These are phyloP conservation scores for Xanthoparmelia taractica DNA, from an alignment of 495 filamentous ascomycete genomes.

Conservation along the genomic window DNA sequence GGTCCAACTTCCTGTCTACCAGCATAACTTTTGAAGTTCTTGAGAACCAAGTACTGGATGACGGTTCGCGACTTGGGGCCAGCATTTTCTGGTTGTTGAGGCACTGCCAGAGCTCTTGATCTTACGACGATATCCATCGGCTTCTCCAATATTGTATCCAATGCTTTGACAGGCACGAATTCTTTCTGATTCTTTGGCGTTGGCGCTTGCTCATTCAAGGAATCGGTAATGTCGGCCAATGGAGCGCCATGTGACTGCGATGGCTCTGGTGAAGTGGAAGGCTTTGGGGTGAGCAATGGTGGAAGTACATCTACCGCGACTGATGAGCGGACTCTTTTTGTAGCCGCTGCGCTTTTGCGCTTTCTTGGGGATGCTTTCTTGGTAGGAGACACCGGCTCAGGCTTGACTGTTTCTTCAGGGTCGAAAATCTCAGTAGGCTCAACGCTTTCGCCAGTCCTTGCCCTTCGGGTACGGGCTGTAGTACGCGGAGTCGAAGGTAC, in stretches of 20 bases:
- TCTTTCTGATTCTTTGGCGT: slow-evolving; percentile 37
- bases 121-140: slow-evolving; percentile 94
- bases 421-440: slow-evolving; percentile 56
- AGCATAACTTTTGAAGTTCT: slow-evolving; percentile 98
- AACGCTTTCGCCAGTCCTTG: slow-evolving; percentile 39
- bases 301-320: slow-evolving; percentile 33
- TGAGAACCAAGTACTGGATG: slow-evolving; percentile 81
- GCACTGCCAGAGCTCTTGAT: slow-evolving; percentile 62
- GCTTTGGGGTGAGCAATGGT: slow-evolving; percentile 52
- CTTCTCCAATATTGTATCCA: slow-evolving; percentile 69
- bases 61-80: slow-evolving; percentile 78
- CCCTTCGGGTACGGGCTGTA: slow-evolving; percentile 26
- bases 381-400: slow-evolving; percentile 53
- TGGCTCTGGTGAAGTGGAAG: slow-evolving; percentile 48
- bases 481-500: slow-evolving; percentile 38
- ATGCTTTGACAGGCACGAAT: slow-evolving; percentile 61
- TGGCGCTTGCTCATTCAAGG: slow-evolving; percentile 53
- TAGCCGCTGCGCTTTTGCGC: slow-evolving; percentile 59
- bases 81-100: slow-evolving; percentile 56
- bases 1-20: slow-evolving; percentile 91
- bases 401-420: slow-evolving; percentile 45
- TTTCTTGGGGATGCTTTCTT: slow-evolving; percentile 58
- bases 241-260: slow-evolving; percentile 52
- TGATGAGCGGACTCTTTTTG: slow-evolving; percentile 47
- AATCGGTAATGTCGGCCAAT: slow-evolving; percentile 68